These are phyloP conservation scores for Rubia yunnanensis DNA, from an alignment of 257 asterid species.

Conservation along the genomic window DNA sequence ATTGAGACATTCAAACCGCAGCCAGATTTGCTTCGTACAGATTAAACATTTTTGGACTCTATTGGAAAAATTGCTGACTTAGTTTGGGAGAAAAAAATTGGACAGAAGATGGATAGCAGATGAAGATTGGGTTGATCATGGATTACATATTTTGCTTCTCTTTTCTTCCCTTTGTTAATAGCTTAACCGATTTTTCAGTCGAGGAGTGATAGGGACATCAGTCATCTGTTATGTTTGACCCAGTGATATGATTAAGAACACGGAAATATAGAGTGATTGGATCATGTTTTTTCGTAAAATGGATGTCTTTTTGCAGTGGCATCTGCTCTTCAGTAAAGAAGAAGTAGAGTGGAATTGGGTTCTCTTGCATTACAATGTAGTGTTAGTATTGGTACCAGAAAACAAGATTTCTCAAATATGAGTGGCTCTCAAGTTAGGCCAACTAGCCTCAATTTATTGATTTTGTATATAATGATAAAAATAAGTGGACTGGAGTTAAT, in stretches of 20 bases:
- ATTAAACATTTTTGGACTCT: slow-evolving; percentile 20
- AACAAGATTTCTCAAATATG: not conserved
- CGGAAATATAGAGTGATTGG: not conserved
- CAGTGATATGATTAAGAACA: slow-evolving; percentile 1
- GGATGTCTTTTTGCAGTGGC: not conserved
- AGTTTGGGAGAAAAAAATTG: slow-evolving; percentile 12
- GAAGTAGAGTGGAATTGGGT: not conserved
- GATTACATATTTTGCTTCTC: not conserved
- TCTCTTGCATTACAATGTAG: not conserved
- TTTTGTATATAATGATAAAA: no score
- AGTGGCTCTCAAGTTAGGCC: not conserved
- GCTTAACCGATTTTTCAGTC: not conserved
- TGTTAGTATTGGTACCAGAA: not conserved
- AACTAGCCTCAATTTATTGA: no score
- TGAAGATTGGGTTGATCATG: not conserved
- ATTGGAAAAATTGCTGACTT: slow-evolving; percentile 12
- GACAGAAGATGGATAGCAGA: slow-evolving; percentile 8
- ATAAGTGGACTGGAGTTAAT: no score
- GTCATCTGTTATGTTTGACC: slow-evolving; percentile 1
- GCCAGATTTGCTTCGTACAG: slow-evolving; percentile 43
- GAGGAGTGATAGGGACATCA: not conserved
- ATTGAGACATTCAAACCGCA: slow-evolving; percentile 36
- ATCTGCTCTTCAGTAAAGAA: not conserved
- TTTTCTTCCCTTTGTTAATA: not conserved
- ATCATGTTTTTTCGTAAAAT: not conserved